Conservation (phyloP, 192 early-diverging fungal species). For the Coemansia sp. region DNA sequence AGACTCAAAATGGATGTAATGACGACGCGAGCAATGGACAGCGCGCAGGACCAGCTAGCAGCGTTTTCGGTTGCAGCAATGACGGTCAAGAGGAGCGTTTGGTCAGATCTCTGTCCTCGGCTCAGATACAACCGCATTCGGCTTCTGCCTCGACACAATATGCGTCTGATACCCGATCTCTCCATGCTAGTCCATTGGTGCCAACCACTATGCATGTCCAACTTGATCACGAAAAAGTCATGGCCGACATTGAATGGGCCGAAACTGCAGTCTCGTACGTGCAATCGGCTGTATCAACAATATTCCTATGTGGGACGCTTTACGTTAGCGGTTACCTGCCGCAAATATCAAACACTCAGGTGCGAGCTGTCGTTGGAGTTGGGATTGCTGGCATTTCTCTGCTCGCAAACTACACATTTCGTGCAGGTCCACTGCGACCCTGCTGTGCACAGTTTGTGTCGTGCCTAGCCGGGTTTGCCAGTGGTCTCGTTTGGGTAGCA, state of each 20-base stretch:
- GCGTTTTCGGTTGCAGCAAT: not conserved
- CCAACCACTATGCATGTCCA: not conserved
- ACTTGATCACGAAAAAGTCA: not conserved
- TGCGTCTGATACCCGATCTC: not conserved
- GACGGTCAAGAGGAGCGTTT: not conserved
- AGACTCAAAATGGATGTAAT: not conserved
- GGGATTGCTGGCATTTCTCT: conserved; percentile 10
- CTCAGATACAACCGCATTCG: not conserved
- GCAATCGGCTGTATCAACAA: conserved; percentile 17
- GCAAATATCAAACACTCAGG: not conserved
- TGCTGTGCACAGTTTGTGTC: conserved; percentile 37
- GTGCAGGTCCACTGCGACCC: not conserved
- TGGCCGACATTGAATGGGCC: conserved; percentile 20
- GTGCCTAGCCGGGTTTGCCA: conserved; percentile 70
- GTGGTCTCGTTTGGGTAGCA: conserved; percentile 84
- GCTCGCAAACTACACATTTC: conserved; percentile 16
- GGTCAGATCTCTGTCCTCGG: not conserved
- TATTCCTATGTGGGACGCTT: conserved; percentile 26
- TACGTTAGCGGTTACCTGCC: conserved; percentile 3
- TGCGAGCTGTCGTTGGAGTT: not conserved
- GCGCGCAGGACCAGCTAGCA: not conserved
- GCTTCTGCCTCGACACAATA: not conserved
- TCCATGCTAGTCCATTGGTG: not conserved
- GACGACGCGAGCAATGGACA: not conserved
- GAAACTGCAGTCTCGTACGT: conserved; percentile 19